Percentiles rank a stretch among this genome's conserved stretches.
Conservation (phyloP, 2,329 filamentous ascomycete genomes). For the Nigrograna mackinnonii region DNA sequence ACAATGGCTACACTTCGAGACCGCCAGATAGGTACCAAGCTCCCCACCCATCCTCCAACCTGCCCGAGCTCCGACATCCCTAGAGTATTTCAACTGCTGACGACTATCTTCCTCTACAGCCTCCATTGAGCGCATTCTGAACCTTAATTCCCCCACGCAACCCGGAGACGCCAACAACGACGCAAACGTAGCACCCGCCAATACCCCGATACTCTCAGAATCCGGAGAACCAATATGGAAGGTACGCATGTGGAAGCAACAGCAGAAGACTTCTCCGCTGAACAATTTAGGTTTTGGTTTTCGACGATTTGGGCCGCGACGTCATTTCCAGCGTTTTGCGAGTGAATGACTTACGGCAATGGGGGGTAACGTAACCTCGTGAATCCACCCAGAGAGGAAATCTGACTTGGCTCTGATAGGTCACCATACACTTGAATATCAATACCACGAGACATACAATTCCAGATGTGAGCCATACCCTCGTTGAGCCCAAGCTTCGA, state of each 20-base stretch:
- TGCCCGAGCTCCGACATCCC: too few species aligned
- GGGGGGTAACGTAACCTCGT: slow-evolving; percentile 61
- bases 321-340: slow-evolving; percentile 95
- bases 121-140: slow-evolving; percentile 93
- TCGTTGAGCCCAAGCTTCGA: not conserved
- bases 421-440: slow-evolving; percentile 61
- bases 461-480: slow-evolving; percentile 70
- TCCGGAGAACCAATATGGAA: slow-evolving; percentile 97
- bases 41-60: too few species aligned
- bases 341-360: slow-evolving; percentile 87
- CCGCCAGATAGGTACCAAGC: slow-evolving; percentile 61
- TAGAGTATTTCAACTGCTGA: too few species aligned
- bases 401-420: too few species aligned
- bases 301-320: slow-evolving; percentile 89
- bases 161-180: slow-evolving; percentile 64
- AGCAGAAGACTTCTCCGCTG: not conserved
- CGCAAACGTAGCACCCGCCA: slow-evolving; percentile 61
- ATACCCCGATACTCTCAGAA: slow-evolving; percentile 79
- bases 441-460: slow-evolving; percentile 83
- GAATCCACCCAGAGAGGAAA: too few species aligned
- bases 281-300: slow-evolving; percentile 70
- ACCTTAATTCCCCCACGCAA: slow-evolving; percentile 76
- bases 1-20: slow-evolving; percentile 59
- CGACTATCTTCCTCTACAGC: slow-evolving; percentile 56
- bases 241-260: slow-evolving; percentile 11